These are phyloP conservation scores for Podila clonocystis DNA, from an alignment of 192 early-diverging fungal genomes.

Conservation along the genomic window DNA sequence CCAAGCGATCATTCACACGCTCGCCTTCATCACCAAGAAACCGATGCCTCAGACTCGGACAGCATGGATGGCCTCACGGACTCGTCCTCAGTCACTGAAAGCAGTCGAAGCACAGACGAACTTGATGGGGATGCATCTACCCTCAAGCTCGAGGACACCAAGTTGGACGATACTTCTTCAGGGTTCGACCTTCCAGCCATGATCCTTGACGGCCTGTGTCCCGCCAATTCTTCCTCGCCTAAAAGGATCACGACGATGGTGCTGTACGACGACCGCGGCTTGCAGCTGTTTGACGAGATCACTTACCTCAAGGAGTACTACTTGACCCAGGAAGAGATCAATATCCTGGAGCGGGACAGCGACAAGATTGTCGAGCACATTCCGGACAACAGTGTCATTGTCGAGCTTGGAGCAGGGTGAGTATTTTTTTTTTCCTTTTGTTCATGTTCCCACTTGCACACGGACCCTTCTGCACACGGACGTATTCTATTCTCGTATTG, in stretches of 20 bases:
- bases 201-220: constrained; percentile 39
- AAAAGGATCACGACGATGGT: constrained; percentile 85
- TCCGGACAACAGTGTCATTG: constrained; percentile 72
- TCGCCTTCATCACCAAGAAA: constrained; percentile 1
- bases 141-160: background rate
- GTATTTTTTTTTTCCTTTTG: constrained; percentile 2
- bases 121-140: background rate
- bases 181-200: constrained; percentile 29
- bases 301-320: constrained; percentile 91
- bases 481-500: background rate
- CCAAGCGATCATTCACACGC: background rate
- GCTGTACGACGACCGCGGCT: constrained; percentile 84
- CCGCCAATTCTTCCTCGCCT: constrained; percentile 6
- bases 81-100: constrained; percentile 1
- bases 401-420: constrained; percentile 93
- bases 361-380: constrained; percentile 72
- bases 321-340: constrained; percentile 84
- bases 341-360: constrained; percentile 74
- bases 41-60: constrained; percentile 20
- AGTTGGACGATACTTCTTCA: background rate
- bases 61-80: constrained; percentile 26
- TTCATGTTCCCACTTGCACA: too few species aligned
- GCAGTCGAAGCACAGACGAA: background rate
- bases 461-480: too few species aligned
- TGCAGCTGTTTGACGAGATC: constrained; percentile 92